Base-by-base conservation (phyloP, 306 rosid species). In the Senna tora region DNA sequence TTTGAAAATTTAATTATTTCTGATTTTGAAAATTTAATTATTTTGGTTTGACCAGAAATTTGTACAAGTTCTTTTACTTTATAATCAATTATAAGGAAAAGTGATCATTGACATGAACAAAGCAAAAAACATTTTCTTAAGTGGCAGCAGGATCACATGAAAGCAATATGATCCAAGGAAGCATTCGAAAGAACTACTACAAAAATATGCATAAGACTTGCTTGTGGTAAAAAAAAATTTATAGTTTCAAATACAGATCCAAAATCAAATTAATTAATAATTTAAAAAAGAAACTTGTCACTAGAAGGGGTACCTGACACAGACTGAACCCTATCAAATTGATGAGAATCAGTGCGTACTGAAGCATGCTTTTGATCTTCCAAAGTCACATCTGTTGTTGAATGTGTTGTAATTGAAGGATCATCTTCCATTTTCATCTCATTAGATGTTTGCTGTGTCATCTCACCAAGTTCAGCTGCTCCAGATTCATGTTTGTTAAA, bases 311-410 rank as follows among this genome's bases (percentile, higher is more conserved):
- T 77, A 84, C 91, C 96, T 81, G 85, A 66, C 53, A 52, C 47
- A 73, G 83, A 71, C 49, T 67, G 82, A 81, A 72, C 72, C 6
- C 52, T 13, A 57, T 75, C 51, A 17, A 32, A 62, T 57, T 77
- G 78, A 47, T 65, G 74, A 57, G 64, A 60, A 55, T 45, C 69
- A 33, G 66, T 42, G 67, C 77, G 77, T 68, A 52, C 73, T 61
- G 74, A 73, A 71, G 45, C 89, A 7, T 58, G 49, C 57, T 57
- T 69, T 66, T 81, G 62, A 69, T 87, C 87, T 52, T 81, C 88
- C 84, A 74, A 62, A 17, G 30, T 70, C 72, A 55, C 78, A 45
- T 83, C 85, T n/a, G 66, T 41, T 21, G 70, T 47, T 32, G 45
- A 33, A 6, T 20, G 64, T 38, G 53, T 67, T 51, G 75, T 75